A percentile compares a stretch with the other conserved stretches of the same genome.
phyloP scores from a whole-genome alignment of 2,329 filamentous ascomycete species.

The Hymenoscyphus repandus region DNA sequence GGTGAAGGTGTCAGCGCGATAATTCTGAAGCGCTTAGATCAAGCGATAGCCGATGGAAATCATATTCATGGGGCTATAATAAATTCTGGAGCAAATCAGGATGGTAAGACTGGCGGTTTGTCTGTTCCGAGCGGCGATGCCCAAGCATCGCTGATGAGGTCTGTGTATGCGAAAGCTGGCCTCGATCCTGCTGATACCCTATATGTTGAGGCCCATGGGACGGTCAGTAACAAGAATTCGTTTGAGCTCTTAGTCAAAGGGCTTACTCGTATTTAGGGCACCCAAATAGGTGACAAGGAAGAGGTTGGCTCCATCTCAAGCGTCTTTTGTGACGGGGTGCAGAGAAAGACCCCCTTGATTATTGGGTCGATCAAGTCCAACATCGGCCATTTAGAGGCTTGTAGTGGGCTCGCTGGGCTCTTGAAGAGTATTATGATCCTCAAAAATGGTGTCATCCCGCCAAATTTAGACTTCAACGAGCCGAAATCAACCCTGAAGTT shows the following conservation, averaged over 20 bases:
- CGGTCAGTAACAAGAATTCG: slow-evolving; percentile 9
- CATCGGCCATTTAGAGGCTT: slow-evolving; percentile 31
- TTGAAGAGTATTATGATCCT: slow-evolving; percentile 37
- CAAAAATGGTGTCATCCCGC: slow-evolving; percentile 36
- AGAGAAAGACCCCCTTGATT: neutral
- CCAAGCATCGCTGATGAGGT: slow-evolving; percentile 29
- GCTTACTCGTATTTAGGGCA: neutral
- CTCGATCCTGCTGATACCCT: slow-evolving; percentile 1
- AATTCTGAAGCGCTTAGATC: slow-evolving; percentile 40
- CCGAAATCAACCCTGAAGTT: slow-evolving; percentile 30
- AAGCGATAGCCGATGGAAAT: slow-evolving; percentile 48
- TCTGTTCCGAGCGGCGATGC: slow-evolving; percentile 45
- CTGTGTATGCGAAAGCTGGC: slow-evolving; percentile 9
- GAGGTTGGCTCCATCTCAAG: slow-evolving; percentile 15
- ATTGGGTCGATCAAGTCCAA: slow-evolving; percentile 32
- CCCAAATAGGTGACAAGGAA: neutral
- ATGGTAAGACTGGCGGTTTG: slow-evolving; percentile 50
- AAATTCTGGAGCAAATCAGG: slow-evolving; percentile 37
- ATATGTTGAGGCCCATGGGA: slow-evolving; percentile 14
- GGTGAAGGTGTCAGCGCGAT: slow-evolving; percentile 35
- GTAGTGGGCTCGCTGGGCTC: slow-evolving; percentile 32
- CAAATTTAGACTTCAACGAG: slow-evolving; percentile 36
- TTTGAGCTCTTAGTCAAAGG: slow-evolving; percentile 12
- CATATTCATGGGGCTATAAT: slow-evolving; percentile 34
- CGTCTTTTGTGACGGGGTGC: neutral